phyloP scores from a whole-genome alignment of 2,329 filamentous ascomycete genomes.

The Pseudocercospora cruenta region DNA sequence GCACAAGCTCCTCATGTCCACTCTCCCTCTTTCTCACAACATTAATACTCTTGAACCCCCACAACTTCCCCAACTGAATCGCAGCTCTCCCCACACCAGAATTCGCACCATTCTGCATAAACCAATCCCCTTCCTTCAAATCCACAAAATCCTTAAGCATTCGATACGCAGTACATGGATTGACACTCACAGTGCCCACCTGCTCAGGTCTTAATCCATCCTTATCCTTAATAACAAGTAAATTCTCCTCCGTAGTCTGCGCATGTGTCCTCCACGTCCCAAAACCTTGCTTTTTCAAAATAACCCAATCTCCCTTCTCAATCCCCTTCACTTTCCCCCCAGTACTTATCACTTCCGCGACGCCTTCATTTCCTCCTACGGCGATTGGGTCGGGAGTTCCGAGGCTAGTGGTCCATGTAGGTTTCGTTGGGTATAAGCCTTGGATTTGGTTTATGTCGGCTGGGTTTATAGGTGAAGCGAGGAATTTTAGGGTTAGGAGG shows the following conservation, averaged over 20 bases:
- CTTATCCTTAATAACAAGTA: conserved; percentile 72
- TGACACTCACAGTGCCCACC: conserved; percentile 85
- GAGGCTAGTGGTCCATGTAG: conserved; percentile 73
- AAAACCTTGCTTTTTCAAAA: conserved; percentile 79
- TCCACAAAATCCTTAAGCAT: conserved; percentile 82
- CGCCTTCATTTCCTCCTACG: conserved; percentile 86
- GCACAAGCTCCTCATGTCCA: conserved; percentile 66
- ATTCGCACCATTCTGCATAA: conserved; percentile 96
- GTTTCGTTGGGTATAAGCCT: conserved; percentile 89
- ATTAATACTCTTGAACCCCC: conserved; percentile 91
- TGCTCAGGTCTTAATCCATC: conserved; percentile 74
- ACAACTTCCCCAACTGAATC: conserved; percentile 82
- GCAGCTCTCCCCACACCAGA: conserved; percentile 88
- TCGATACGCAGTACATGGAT: conserved; percentile 91
- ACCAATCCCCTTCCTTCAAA: conserved; percentile 79
- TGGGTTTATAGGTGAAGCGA: conserved; percentile 92
- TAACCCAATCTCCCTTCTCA: conserved; percentile 85
- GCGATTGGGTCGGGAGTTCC: conserved; percentile 77
- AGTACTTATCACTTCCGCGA: conserved; percentile 80
- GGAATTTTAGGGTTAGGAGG: conserved; percentile 77
- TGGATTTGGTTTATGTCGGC: conserved; percentile 98
- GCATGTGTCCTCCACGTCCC: conserved; percentile 96
- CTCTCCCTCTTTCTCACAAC: conserved; percentile 75
- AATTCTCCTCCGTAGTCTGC: conserved; percentile 60
- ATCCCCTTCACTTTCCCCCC: conserved; percentile 66